Base-by-base conservation (phyloP, 805 yeast species). In the Nakazawaea peltata region DNA sequence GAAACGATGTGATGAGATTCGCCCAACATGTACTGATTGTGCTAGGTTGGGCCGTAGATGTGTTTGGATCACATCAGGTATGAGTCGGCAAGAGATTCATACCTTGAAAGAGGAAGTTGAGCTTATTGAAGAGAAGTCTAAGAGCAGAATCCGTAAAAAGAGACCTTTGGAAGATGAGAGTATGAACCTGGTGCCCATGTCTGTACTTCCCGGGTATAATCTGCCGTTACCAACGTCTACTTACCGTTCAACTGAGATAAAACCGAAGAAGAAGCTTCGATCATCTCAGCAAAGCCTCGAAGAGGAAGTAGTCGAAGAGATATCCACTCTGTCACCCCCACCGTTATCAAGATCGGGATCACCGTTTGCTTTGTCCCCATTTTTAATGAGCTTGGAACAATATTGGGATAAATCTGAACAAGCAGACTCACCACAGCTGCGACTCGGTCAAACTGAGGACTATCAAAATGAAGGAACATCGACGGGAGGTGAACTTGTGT, bases 21-120 rank as follows among this genome's bases (percentile, higher is more conserved):
- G 57, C 37, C 80, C 80, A 1, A 45, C 55, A 1, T 73, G 80
- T 47, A 60, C 68, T 1, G 77, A 67, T 44, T 73, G 80, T 42
- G 13, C 19, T 9, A 48, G 78, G 26, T 52, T 73, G 28, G 47
- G 55, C 8, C 64, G 71, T 43, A 55, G 61, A 31, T 73, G 80
- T 46, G 59, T 59, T 14, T 73, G 74, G 65, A 51, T 63, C 2
- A 70, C 70, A 19, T 51, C 54, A 13, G 53, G 54, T 1, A 71
- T 73, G 78, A 43, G 63, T 3, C 49, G 51, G 7, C 63, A 55
- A 6, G 64, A 66, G 32, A 53, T 65, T 2, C 51, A 47, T 28
- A 30, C 36, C 10, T 49, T 71, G 33, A 63, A 59, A 33, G 41
- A 44, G 13, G 50, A 57, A 39, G 69, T 69, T 39, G 59, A 54